Base-by-base conservation (phyloP, 208 protist species). In the Acanthamoeba rhysodes region DNA sequence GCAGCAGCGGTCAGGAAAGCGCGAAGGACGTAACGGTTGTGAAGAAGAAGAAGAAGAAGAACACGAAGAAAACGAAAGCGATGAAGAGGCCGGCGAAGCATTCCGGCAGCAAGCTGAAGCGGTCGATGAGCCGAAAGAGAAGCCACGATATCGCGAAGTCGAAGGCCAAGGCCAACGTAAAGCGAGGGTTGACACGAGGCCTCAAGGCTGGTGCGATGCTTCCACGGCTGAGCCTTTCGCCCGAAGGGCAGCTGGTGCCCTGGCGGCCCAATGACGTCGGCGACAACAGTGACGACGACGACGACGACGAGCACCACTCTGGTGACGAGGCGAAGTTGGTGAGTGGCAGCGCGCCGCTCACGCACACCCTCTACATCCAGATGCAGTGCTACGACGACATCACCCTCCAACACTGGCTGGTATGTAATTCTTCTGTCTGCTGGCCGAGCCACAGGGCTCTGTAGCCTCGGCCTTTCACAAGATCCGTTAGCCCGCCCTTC, bases 371-470 rank as follows among this genome's bases (percentile, higher is more conserved):
- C 24, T 88, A 64, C 48, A 88, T 88, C 53, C 80, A 88, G 80
- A 88, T 88, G 80, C 80, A 88, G 48, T 88, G 80, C 48, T 88
- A 88, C 80, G 80, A 88, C 50, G 80, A 88, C 45, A 27, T 88
- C 45, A 88, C 80, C 27, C 53, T 88, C n/a, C 45, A 88, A 41
- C 80, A 88, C 80, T 88, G 80, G 80, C 27, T 88, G 32, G 34
- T 85, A 55, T 50, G 45, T 50, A 50, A 9, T 20, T 50, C 34
- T 50, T 32, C 32, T 37, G 18, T 29, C 41, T 45, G 41, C 41
- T 45, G 0, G 24, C 18, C 74, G 22, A 34, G 22, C 66, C 37
- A 2, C 50, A 16, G 12, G 8, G 50, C 50, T 59, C 53, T 20
- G 53, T 4, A 22, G 55, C 24, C 55, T 59, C 18, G 20, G 20